phyloP scores from a whole-genome alignment of 2,329 filamentous ascomycete genomes.

The Paecilomyces sp. region DNA sequence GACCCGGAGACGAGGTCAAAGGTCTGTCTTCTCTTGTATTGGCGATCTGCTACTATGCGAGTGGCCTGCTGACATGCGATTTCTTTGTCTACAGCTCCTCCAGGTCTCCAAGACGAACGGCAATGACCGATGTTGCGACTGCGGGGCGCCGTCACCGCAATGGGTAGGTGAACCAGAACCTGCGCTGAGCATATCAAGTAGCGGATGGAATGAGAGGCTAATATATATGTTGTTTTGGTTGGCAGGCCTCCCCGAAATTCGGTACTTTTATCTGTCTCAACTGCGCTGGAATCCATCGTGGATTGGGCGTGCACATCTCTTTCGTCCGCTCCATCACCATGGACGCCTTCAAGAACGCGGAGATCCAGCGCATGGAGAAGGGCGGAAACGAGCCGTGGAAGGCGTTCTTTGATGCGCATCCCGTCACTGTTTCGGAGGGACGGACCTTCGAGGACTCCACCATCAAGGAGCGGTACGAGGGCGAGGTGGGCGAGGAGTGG shows the following conservation, averaged over 20 bases:
- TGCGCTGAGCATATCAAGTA: neutral
- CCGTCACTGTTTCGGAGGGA: conserved; percentile 59
- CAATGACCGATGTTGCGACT: conserved; percentile 92
- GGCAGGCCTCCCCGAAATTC: conserved; percentile 77
- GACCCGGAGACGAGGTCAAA: conserved; percentile 96
- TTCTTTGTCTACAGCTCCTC: conserved; percentile 56
- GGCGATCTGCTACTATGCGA: neutral
- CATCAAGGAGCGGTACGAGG: conserved; percentile 83
- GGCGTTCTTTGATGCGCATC: conserved; percentile 72
- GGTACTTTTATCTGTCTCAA: conserved; percentile 97
- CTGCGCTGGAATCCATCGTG: conserved; percentile 90
- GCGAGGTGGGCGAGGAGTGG: conserved; percentile 88
- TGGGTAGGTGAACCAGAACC: conserved; percentile 58
- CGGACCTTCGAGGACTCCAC: conserved; percentile 78
- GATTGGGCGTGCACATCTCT: conserved; percentile 93
- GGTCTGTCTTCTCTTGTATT: conserved; percentile 43
- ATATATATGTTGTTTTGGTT: neutral
- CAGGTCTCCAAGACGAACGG: conserved; percentile 83
- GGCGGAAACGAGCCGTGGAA: conserved; percentile 88
- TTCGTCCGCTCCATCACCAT: conserved; percentile 97
- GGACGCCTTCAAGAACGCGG: conserved; percentile 92
- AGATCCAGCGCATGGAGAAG: conserved; percentile 88
- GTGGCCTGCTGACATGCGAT: neutral
- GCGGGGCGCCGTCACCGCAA: conserved; percentile 90
- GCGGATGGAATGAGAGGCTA: neutral